Evolutionary conservation across 106 monocot species (phyloP), one percentile per base, ranked within the genome.

Genomic region (Apostasia shenzhenica): DNA sequence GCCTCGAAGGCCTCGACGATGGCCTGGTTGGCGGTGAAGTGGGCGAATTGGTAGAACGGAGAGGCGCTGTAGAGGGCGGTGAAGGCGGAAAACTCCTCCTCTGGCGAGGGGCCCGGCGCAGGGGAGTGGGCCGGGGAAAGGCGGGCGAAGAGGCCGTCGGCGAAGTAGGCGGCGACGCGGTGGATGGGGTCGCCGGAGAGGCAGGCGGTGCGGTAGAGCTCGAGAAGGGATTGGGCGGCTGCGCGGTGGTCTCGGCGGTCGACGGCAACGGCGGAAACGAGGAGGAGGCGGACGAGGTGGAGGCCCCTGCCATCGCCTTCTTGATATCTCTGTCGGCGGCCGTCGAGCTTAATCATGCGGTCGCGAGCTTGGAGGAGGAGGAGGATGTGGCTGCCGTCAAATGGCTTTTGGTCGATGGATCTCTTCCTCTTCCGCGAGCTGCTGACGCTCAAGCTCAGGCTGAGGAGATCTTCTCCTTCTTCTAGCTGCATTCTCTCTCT

Each of bases 21-120:
- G 40, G 91, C 87, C 70, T 91, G 91, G 77, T 91, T 91, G 45
- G 91, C 79, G 26, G 91, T 91, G 87, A 91, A 91, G 74, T 91
- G 86, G n/a, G 91, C 79, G 84, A 91, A 91, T 69, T 87, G 87
- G 67, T 82, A 73, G 45, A 84, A 69, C 0, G 91, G 84, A 11
- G 91, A 79, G 58, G 80, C 63, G 59, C 79, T 55, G 62, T 91
- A 84, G 83, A 78, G 83, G 67, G 63, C 59, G 57, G 84, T 81
- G 75, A 87, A 84, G 43, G 91, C 86, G 37, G 72, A 69, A 2
- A 67, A 74, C 71, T 68, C 53, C 54, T 67, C 76, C 57, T 67
- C 51, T 72, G 76, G n/a, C 48, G 64, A 1, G 77, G 61, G 42
- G 72, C 55, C 10, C 72, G 54, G 14, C 68, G 42, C 5, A 61